Evolutionary conservation across 139 green algal species (phyloP).

Genomic region (Chlamydomonas applanata): DNA sequence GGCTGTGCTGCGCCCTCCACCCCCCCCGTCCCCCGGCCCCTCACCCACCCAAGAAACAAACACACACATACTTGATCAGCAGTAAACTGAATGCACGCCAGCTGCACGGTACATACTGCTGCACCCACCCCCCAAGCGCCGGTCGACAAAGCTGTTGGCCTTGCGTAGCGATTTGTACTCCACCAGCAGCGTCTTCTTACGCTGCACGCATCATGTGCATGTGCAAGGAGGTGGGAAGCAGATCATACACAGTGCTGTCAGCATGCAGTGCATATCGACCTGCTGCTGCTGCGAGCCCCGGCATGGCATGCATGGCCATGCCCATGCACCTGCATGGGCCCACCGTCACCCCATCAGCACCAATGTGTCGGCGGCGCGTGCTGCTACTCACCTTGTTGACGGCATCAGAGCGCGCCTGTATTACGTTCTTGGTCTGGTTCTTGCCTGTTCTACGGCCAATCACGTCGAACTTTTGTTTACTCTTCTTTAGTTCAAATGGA

Average conservation of each 20-base stretch:
- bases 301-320: not conserved
- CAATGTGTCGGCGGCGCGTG: not conserved
- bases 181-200: conserved; percentile 88
- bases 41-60: too few species aligned
- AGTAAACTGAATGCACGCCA: too few species aligned
- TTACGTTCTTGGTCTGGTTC: conserved; percentile 43
- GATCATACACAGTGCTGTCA: too few species aligned
- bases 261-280: not conserved
- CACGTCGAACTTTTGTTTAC: conserved; percentile 49
- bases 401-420: conserved; percentile 45
- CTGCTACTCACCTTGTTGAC: conserved; percentile 39
- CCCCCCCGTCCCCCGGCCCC: too few species aligned
- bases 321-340: not conserved
- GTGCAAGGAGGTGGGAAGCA: too few species aligned
- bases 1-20: too few species aligned
- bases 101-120: too few species aligned
- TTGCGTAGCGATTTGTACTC: conserved; percentile 88
- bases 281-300: not conserved
- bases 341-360: not conserved
- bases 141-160: conserved; percentile 91
- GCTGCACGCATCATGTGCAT: conserved; percentile 35
- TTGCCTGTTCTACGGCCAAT: conserved; percentile 32
- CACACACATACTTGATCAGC: too few species aligned
- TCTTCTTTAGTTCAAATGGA: conserved; percentile 50
- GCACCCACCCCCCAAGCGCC: conserved; percentile 82